Base-by-base conservation (phyloP, 129 eudicot genomes). In the Arctium lappa region DNA sequence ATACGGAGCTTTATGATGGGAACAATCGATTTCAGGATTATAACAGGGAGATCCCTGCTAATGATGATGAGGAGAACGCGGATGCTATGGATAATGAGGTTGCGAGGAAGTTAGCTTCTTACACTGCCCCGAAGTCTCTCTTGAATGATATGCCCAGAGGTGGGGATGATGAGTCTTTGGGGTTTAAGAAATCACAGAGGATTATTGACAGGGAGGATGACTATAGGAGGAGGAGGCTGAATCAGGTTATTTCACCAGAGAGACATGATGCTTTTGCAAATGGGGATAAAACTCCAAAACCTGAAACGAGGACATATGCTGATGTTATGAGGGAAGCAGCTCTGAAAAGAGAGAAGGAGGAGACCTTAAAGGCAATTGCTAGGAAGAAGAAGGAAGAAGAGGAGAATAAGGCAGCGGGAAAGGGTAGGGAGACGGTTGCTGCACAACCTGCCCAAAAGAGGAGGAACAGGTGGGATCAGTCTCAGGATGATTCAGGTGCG, bases 391-490 rank as follows among this genome's bases (percentile, higher is more conserved):
- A 91, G 78, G 98, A 95, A 83, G 91, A 91, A 72, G 97, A 90
- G 63, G 95, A 89, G 85, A 87, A 86, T 75, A 87, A 80, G 85
- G 87, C 66, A 8, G 87, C 89, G 8, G 97, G 87, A 22, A 90
- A 87, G 83, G 93, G 73, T 16, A 82, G 48, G 69, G 94, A 87
- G 60, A 71, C 84, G 11, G 91, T 68, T 37, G 86, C 77, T 33
- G 82, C 93, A 66, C 89, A 84, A 63, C 89, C 97, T 0, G 44
- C 89, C 18, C 92, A 85, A 71, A 95, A 93, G 89, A 91, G 94
- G 90, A 90, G 95, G 86, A 95, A 95, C 83, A 87, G 99, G 84
- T 95, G 99, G 99, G 99, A 95, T 74, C 90, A 93, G 75, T 84
- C 94, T 13, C 93, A 95, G 85, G 99, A 89, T 69, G 97, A 87